Base-by-base conservation (phyloP, 75 land plant genomes). In the Selaginella tamariscina region DNA sequence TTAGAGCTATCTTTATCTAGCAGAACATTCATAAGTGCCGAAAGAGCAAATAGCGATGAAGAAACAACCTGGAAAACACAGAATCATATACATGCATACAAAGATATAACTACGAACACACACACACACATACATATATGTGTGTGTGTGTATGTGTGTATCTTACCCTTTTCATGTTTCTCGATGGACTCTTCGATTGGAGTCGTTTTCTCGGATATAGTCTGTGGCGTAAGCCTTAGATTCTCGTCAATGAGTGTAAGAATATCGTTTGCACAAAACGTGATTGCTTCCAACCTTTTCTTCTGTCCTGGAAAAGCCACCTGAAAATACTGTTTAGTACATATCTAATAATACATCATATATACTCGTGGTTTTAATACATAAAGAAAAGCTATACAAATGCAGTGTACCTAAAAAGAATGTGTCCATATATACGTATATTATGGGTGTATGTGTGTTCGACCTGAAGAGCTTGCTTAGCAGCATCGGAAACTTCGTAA, bases 401-500 rank as follows among this genome's bases (percentile, higher is more conserved):
- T n/a, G n/a, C n/a, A n/a, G n/a, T n/a, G n/a, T n/a, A n/a, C n/a
- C n/a, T n/a, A n/a, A n/a, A n/a, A n/a, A n/a, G n/a, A n/a, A n/a
- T n/a, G n/a, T n/a, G n/a, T n/a, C n/a, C n/a, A n/a, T n/a, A n/a
- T n/a, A n/a, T n/a, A n/a, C n/a, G n/a, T n/a, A n/a, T n/a, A n/a
- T n/a, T n/a, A n/a, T n/a, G n/a, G n/a, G n/a, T n/a, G n/a, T n/a
- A n/a, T n/a, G n/a, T n/a, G n/a, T n/a, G n/a, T n/a, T n/a, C n/a
- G 55, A 94, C 98, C 86, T 90, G 88, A 31, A 94, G 83, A 15
- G 98, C 89, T 22, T 70, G 71, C 66, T 75, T 83, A 33, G 96
- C 96, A 76, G 91, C 91, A 72, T 88, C 91, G 70, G 96, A 83
- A 67, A 90, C 88, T 77, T 89, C 98, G 56, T 72, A 39, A 29